phyloP scores from a whole-genome alignment of 164 flowering plant species.

The Stephania cephalantha region DNA sequence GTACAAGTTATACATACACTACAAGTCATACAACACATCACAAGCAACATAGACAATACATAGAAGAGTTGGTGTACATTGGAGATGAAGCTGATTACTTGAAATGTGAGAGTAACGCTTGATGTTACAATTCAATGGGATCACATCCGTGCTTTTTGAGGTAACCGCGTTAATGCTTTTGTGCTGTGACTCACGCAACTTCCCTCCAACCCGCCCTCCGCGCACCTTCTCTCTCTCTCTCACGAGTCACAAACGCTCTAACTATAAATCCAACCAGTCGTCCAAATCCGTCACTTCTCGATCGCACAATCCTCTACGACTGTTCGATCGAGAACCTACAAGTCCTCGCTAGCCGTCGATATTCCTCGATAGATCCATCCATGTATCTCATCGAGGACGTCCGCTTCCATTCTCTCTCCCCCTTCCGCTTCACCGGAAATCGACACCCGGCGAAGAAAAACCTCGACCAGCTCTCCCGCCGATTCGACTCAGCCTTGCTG shows the following conservation, averaged over 20 bases:
- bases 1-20: no score
- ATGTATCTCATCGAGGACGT: slow-evolving; percentile 15
- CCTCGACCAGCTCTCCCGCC: slow-evolving; percentile 16
- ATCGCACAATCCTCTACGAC: neutral
- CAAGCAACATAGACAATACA: no score
- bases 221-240: neutral
- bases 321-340: neutral
- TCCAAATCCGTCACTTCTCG: neutral
- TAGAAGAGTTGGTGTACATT: no score
- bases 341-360: neutral
- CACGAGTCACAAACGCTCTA: neutral
- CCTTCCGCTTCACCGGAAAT: slow-evolving; percentile 9
- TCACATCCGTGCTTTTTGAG: no score
- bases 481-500: slow-evolving; percentile 27
- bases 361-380: neutral
- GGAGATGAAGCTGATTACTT: no score
- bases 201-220: neutral
- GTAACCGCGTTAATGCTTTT: neutral
- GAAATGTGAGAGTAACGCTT: no score
- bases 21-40: no score
- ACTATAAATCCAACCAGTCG: neutral
- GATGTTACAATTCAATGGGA: no score
- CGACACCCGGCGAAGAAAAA: slow-evolving; percentile 9
- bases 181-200: neutral
- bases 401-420: neutral